A percentile compares a stretch with the other conserved stretches of the same genome.
Conservation (phyloP, 805 yeast species). For the Pichia occidentalis region DNA sequence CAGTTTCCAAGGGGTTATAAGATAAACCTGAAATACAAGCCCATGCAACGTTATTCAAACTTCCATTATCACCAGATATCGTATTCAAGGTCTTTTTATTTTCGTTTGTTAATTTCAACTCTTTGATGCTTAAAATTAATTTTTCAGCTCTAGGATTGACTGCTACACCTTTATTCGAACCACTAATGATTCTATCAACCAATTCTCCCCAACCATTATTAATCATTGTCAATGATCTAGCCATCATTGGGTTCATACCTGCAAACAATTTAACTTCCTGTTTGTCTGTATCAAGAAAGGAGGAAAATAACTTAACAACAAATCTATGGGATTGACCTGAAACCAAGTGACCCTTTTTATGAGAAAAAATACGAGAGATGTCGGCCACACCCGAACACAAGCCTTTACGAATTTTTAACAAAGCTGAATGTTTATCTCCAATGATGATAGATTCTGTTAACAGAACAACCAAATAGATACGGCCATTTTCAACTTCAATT, state of each 20-base stretch:
- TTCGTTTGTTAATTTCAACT: constrained; percentile 37
- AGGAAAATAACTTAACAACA: constrained; percentile 63
- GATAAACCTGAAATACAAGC: constrained; percentile 58
- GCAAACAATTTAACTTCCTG: constrained; percentile 22
- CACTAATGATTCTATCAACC: constrained; percentile 68
- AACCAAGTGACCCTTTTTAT: constrained; percentile 51
- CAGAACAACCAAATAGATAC: constrained; percentile 70
- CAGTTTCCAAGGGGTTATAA: constrained; percentile 56
- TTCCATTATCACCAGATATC: constrained; percentile 19
- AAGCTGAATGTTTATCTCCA: constrained; percentile 1
- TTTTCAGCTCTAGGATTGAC: constrained; percentile 75
- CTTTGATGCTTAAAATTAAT: constrained; percentile 65
- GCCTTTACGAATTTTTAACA: constrained; percentile 54
- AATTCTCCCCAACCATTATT: constrained; percentile 89
- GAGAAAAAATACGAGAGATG: constrained; percentile 69
- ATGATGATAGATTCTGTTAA: constrained; percentile 63
- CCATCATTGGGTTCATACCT: constrained; percentile 32
- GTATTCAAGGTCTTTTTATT: constrained; percentile 25
- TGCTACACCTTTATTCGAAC: constrained; percentile 71
- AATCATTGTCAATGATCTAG: constrained; percentile 29
- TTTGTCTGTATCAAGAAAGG: constrained; percentile 44
- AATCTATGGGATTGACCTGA: constrained; percentile 67
- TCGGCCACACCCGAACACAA: constrained; percentile 87
- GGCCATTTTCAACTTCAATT: constrained; percentile 48
- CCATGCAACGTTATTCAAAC: constrained; percentile 35